phyloP scores from a whole-genome alignment of 805 yeast species.

The Yamadazyma akitaensis region DNA sequence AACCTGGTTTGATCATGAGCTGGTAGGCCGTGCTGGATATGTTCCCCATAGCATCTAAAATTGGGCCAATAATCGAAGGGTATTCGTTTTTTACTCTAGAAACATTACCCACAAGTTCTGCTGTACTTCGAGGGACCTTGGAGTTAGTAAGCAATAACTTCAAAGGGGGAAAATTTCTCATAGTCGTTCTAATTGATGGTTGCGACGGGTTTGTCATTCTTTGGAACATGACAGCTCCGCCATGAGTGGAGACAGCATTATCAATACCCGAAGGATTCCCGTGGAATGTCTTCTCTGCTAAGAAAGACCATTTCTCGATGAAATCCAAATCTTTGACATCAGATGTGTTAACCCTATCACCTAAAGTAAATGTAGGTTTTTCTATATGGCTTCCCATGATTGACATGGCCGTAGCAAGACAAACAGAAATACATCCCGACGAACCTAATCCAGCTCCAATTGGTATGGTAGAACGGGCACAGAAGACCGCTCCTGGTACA shows the following conservation, averaged over 20 bases:
- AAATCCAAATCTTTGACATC: slow-evolving; percentile 48
- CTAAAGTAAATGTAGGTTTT: slow-evolving; percentile 30
- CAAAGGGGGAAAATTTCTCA: slow-evolving; percentile 72
- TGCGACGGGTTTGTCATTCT: slow-evolving; percentile 49
- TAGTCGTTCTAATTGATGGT: slow-evolving; percentile 63
- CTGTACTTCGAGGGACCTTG: slow-evolving; percentile 81
- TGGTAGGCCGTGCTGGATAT: slow-evolving; percentile 71
- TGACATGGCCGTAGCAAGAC: slow-evolving; percentile 72
- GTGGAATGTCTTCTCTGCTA: slow-evolving; percentile 94
- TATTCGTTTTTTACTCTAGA: slow-evolving; percentile 48
- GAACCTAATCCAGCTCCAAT: slow-evolving; percentile 97
- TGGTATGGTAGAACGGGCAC: slow-evolving; percentile 80
- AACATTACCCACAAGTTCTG: slow-evolving; percentile 77
- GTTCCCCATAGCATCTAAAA: slow-evolving; percentile 74
- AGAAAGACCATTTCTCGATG: slow-evolving; percentile 81
- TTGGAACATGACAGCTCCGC: slow-evolving; percentile 92
- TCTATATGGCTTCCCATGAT: slow-evolving; percentile 54
- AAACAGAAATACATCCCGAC: slow-evolving; percentile 85
- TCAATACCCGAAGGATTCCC: slow-evolving; percentile 97
- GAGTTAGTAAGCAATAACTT: slow-evolving; percentile 80
- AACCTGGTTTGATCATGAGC: slow-evolving; percentile 52
- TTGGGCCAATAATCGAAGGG: slow-evolving; percentile 53
- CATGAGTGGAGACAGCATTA: slow-evolving; percentile 92
- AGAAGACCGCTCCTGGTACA: slow-evolving; percentile 53
- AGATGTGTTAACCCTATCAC: slow-evolving; percentile 29